Evolutionary conservation across 768 basidiomycete genomes (phyloP).

Genomic region (Auriscalpium microsporum): DNA sequence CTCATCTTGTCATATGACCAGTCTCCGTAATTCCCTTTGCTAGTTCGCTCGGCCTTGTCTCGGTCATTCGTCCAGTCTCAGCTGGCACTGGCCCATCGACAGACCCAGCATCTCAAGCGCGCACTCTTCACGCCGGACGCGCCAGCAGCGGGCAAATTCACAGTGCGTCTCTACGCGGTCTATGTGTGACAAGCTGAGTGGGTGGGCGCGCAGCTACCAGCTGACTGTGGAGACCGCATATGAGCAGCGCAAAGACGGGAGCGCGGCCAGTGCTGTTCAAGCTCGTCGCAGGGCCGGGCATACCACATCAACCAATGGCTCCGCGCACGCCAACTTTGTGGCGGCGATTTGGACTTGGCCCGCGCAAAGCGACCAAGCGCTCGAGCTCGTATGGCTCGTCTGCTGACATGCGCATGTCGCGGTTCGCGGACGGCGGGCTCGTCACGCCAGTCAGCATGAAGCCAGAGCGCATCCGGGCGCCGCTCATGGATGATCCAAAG

Average conservation of each 20-base stretch:
- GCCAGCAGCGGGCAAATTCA: background rate
- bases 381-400: no score
- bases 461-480: no score
- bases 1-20: no score
- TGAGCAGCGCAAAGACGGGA: constrained; percentile 85
- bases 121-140: background rate
- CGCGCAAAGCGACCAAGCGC: no score
- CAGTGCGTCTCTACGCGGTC: background rate
- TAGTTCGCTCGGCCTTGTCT: constrained; percentile 6
- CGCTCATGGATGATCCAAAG: no score
- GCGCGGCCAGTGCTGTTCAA: constrained; percentile 82
- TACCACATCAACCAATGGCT: no score
- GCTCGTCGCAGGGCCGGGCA: constrained; percentile 93
- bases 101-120: background rate
- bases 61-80: constrained; percentile 2
- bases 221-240: constrained; percentile 91
- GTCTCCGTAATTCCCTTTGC: no score
- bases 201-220: constrained; percentile 61
- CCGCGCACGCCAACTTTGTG: no score
- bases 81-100: background rate
- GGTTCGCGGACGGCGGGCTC: no score
- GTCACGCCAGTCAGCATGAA: no score
- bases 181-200: constrained; percentile 4
- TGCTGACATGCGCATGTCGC: no score
- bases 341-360: no score